phyloP scores from a whole-genome alignment of 192 early-diverging fungal genomes.

The Mycoemilia scoparia region DNA sequence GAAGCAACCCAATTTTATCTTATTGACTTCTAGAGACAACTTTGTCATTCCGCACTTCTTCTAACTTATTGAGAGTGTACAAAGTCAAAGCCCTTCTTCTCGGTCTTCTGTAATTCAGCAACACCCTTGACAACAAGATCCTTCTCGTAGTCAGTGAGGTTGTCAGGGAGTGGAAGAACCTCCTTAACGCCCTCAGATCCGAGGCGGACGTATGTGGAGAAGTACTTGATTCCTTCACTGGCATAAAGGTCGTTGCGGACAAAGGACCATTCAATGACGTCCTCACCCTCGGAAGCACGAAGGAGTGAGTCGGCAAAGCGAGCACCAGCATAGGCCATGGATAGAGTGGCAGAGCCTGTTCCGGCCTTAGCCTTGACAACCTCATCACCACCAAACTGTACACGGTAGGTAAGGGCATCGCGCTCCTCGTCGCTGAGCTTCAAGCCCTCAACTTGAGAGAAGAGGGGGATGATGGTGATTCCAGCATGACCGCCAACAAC shows the following conservation, averaged over 20 bases:
- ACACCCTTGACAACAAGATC: conserved; percentile 61
- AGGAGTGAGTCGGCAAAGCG: conserved; percentile 83
- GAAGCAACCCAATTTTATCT: too few species aligned
- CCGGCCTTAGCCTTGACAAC: conserved; percentile 99
- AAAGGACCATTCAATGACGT: conserved; percentile 77
- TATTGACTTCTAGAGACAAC: too few species aligned
- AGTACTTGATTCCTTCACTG: conserved; percentile 46
- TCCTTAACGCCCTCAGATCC: conserved; percentile 72
- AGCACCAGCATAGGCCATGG: conserved; percentile 78
- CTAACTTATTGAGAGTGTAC: conserved; percentile 16
- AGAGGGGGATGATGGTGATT: conserved; percentile 88
- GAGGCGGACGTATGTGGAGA: conserved; percentile 61
- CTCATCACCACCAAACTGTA: conserved; percentile 98
- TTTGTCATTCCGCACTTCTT: too few species aligned
- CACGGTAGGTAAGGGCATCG: conserved; percentile 81
- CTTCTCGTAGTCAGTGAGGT: conserved; percentile 68
- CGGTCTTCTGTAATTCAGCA: conserved; percentile 85
- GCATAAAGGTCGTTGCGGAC: conserved; percentile 50
- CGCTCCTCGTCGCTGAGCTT: conserved; percentile 69
- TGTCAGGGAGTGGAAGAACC: conserved; percentile 58
- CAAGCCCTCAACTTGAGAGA: conserved; percentile 54
- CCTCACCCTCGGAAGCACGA: conserved; percentile 54
- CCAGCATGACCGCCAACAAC: conserved; percentile 96
- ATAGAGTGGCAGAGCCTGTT: conserved; percentile 71
- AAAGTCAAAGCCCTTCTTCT: conserved; percentile 59